Percentiles rank a stretch among this genome's conserved stretches.
Conservation (phyloP, 176 grass and related monocot genomes). For the Hordeum marinum region DNA sequence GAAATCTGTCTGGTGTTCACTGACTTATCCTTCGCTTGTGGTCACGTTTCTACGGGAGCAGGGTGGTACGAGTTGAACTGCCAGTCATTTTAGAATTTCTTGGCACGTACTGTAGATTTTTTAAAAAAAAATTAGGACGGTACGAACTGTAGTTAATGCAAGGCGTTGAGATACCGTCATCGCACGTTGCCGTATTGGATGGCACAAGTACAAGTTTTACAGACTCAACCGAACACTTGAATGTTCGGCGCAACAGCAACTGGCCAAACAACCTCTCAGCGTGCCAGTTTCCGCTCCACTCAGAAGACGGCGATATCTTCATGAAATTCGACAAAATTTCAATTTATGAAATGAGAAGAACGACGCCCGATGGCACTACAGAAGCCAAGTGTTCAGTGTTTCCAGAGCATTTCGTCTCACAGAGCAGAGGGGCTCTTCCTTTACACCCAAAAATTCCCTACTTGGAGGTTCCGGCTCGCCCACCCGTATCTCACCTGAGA, state of each 20-base stretch:
- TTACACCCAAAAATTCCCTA: conserved; percentile 11
- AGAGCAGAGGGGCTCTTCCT: neutral
- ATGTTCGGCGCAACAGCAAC: neutral
- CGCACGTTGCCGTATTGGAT: neutral
- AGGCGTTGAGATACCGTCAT: too few species aligned
- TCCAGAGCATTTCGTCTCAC: neutral
- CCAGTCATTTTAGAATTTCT: conserved; percentile 42
- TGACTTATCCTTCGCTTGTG: neutral
- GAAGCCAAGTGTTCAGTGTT: neutral
- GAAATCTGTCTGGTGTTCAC: neutral
- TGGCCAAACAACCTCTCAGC: neutral
- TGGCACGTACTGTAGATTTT: conserved; percentile 59
- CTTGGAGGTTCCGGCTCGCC: neutral
- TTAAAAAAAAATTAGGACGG: too few species aligned
- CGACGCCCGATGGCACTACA: neutral
- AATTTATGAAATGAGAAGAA: neutral
- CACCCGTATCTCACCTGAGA: conserved; percentile 40
- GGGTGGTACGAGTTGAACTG: neutral
- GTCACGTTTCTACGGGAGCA: neutral
- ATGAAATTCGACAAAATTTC: neutral
- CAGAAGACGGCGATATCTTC: neutral
- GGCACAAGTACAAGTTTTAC: neutral
- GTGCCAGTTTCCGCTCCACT: neutral
- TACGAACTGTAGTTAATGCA: too few species aligned
- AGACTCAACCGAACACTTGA: neutral